phyloP scores from a whole-genome alignment of 2,329 filamentous ascomycete genomes.

The Coleophoma cylindrospora region DNA sequence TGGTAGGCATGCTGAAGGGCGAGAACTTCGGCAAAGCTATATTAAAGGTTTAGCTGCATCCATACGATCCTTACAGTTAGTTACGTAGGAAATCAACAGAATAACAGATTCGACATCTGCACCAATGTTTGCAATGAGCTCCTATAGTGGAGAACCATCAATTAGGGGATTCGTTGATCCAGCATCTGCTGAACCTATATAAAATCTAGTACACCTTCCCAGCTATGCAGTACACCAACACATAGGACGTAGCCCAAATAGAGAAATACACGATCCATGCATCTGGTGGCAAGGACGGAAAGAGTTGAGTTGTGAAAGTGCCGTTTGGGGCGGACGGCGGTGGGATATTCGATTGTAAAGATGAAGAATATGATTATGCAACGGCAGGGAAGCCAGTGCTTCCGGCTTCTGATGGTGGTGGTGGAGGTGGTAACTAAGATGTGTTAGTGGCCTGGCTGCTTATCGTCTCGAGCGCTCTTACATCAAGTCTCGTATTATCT shows the following conservation, averaged over 20 bases:
- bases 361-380: slow-evolving; percentile 11
- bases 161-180: background rate
- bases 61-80: background rate
- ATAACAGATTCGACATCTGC: too few relatives aligned
- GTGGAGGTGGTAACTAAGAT: slow-evolving; percentile 20
- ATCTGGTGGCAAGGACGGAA: slow-evolving; percentile 19
- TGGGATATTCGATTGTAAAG: slow-evolving; percentile 8
- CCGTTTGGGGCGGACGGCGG: slow-evolving; percentile 13
- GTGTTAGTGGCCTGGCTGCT: slow-evolving; percentile 10
- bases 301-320: slow-evolving; percentile 24
- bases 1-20: slow-evolving; percentile 61
- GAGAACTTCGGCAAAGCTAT: slow-evolving; percentile 70
- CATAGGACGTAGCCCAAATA: slow-evolving; percentile 16
- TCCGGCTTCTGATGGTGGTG: slow-evolving; percentile 23
- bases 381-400: slow-evolving; percentile 24
- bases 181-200: background rate
- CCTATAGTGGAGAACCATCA: background rate
- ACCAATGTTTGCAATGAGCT: slow-evolving; percentile 7
- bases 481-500: slow-evolving; percentile 79
- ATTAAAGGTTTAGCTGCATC: slow-evolving; percentile 31
- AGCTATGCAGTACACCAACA: slow-evolving; percentile 21
- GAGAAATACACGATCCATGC: slow-evolving; percentile 20
- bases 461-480: slow-evolving; percentile 27
- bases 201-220: slow-evolving; percentile 14
- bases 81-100: too few relatives aligned